Percentiles rank a stretch among this genome's conserved stretches.
phyloP scores from a whole-genome alignment of 2,329 filamentous ascomycete species.

The Pestalotiopsis sp. region DNA sequence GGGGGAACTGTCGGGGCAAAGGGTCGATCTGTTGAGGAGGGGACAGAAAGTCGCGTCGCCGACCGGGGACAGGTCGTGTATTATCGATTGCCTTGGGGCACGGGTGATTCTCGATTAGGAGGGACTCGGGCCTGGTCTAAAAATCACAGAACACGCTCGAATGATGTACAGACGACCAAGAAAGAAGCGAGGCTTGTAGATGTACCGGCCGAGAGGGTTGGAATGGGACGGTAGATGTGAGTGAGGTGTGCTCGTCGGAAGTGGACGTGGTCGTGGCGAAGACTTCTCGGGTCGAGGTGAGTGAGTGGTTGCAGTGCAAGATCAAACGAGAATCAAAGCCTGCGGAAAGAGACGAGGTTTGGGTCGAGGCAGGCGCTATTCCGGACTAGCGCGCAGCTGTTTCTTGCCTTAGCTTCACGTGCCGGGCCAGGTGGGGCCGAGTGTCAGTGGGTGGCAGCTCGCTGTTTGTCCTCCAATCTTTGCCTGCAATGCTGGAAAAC shows the following conservation, averaged over 20 bases:
- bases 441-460: background rate
- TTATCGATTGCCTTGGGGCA: background rate
- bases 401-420: slow-evolving; percentile 2
- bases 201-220: background rate
- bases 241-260: background rate
- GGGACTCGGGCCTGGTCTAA: background rate
- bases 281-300: background rate
- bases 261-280: background rate
- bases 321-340: slow-evolving; percentile 8
- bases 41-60: background rate
- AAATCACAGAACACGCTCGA: background rate
- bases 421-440: background rate
- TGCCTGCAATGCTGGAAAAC: background rate
- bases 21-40: background rate
- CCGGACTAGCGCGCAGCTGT: background rate
- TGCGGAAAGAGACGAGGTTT: slow-evolving; percentile 6
- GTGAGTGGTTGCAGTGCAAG: slow-evolving; percentile 2
- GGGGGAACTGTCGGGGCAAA: background rate
- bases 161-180: background rate
- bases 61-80: background rate
- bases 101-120: background rate
- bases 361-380: background rate
- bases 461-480: too few relatives aligned
- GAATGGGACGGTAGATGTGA: background rate
- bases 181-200: background rate